These are phyloP conservation scores for Colletotrichum noveboracense DNA, from an alignment of 2,329 filamentous ascomycete species.

Conservation along the genomic window DNA sequence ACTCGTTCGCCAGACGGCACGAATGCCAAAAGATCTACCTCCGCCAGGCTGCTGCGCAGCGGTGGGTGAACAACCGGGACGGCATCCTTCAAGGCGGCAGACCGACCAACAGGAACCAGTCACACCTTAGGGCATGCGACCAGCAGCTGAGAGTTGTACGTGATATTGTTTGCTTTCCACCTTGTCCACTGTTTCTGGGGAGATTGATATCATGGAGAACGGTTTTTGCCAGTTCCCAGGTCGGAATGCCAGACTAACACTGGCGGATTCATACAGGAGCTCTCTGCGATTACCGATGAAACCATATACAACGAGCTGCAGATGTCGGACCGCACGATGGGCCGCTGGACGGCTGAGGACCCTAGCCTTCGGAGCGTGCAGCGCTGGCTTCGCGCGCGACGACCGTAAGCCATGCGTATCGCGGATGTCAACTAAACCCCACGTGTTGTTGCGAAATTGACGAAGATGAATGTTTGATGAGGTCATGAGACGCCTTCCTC, in stretches of 20 bases:
- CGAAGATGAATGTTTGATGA: background rate
- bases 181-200: background rate
- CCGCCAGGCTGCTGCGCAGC: constrained; percentile 63
- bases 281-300: constrained; percentile 64
- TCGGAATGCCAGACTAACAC: background rate
- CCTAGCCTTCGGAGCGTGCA: constrained; percentile 62
- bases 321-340: constrained; percentile 56
- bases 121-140: constrained; percentile 59
- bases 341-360: constrained; percentile 69
- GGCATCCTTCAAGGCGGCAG: constrained; percentile 57
- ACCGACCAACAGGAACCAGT: constrained; percentile 51
- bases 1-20: constrained; percentile 66
- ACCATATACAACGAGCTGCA: constrained; percentile 61
- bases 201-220: background rate
- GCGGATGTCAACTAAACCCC: background rate
- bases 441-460: background rate
- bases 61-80: constrained; percentile 62
- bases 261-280: constrained; percentile 49
- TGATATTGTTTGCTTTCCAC: constrained; percentile 18
- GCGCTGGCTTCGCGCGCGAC: constrained; percentile 60
- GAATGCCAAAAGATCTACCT: constrained; percentile 70
- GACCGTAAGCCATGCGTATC: constrained; percentile 5
- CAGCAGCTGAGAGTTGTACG: constrained; percentile 62
- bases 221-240: background rate
- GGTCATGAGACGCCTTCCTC: background rate